A percentile compares a stretch with the other conserved stretches of the same genome.
Evolutionary conservation across 495 filamentous ascomycete genomes (phyloP).

Genomic region (Aspergillus heteromorphus): DNA sequence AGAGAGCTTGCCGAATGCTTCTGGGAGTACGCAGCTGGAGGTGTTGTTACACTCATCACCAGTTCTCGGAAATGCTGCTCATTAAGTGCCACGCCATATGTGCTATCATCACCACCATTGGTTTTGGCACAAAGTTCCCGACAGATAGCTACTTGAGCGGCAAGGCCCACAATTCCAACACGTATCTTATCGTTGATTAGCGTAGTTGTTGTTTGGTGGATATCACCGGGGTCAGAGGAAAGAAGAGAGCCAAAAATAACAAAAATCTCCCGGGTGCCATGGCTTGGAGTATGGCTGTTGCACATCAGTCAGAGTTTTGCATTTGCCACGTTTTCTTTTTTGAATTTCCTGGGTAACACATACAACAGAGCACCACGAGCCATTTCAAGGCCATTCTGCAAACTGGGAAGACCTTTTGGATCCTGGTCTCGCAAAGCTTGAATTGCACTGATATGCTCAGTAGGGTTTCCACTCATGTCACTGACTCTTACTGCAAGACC

Average conservation of each 20-base stretch:
- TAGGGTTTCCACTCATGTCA: conserved; percentile 86
- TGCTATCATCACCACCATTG: conserved; percentile 68
- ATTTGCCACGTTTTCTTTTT: neutral
- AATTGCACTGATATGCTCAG: conserved; percentile 76
- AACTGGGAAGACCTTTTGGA: conserved; percentile 78
- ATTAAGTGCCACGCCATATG: conserved; percentile 79
- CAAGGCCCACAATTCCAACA: conserved; percentile 81
- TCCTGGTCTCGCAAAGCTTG: conserved; percentile 67
- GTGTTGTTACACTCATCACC: conserved; percentile 82
- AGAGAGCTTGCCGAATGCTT: conserved; percentile 68
- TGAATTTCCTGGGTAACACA: conserved; percentile 18
- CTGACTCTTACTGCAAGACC: conserved; percentile 80
- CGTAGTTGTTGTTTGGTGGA: conserved; percentile 77
- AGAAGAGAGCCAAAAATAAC: conserved; percentile 88
- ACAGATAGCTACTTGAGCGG: conserved; percentile 89
- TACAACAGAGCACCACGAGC: conserved; percentile 81
- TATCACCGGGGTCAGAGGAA: conserved; percentile 88
- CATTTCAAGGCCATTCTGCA: conserved; percentile 97
- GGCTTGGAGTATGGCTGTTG: conserved; percentile 75
- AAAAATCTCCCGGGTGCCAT: conserved; percentile 88
- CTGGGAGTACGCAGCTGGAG: conserved; percentile 68
- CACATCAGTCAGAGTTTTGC: conserved; percentile 15
- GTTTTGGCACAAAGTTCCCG: conserved; percentile 80
- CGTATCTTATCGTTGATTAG: conserved; percentile 77
- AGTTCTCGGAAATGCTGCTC: conserved; percentile 86